Evolutionary conservation across 2,329 filamentous ascomycete species (phyloP), one percentile per base, ranked within the genome.

Genomic region (Penicillium sp.): DNA sequence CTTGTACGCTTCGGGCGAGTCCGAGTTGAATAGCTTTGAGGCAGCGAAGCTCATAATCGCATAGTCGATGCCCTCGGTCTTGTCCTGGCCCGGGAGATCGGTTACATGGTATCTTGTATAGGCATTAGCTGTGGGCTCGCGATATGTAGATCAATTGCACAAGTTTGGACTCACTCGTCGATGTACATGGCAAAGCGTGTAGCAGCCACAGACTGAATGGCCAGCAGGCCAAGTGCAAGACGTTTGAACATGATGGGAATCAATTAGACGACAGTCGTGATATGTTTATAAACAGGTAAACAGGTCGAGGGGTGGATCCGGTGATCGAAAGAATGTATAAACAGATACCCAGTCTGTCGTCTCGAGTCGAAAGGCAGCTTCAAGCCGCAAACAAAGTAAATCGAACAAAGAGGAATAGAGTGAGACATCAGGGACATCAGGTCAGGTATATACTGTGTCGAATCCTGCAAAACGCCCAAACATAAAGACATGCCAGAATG

Each of bases 31-130:
- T 9, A 77, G 66, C 2, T 75, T 74, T 0, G 81, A 81, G 50
- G 75, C 75, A 49, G 84, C 82, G 59, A 85, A 86, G 2, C 78
- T 77, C 60, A 83, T 81, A 58, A 83, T 79, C 31, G 84, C 82
- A 63, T 85, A 78, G 25, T 79, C 84, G 61, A 86, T 76, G 27
- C 78, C 72, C 2, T 72, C 63, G 0, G 79, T 80, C 25, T 70
- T 56, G 16, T 70, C 52, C 8, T 53, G 56, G 10, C 64, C 58
- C 0, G 74, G 79, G 0, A 80, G 68, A 13, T 62, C 68, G 3
- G 60, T 58, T 1, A 62, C 74, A 57, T 82, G 78, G 54, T 70
- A 81, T 68, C 78, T 81, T 33, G 5, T 11, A 10, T 5, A 19
- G 15, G 33, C 36, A 25, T 66, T 52, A 64, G 59, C 4, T 44